Evolutionary conservation across 2,329 filamentous ascomycete genomes (phyloP), one percentile per base, ranked within the genome.

Genomic region (Alternaria sp.): DNA sequence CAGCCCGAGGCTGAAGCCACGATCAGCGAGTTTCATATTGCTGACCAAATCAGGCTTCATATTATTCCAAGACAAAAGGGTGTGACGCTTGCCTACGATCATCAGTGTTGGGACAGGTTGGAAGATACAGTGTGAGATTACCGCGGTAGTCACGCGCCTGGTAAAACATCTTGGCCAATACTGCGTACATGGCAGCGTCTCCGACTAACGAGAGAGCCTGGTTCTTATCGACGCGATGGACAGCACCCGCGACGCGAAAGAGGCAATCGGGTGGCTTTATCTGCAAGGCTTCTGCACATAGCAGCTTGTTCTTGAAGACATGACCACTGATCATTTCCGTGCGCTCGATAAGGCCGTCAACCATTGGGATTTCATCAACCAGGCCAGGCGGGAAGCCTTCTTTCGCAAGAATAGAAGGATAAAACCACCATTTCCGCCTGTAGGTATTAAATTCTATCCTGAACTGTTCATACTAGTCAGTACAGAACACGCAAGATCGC

Each of bases 221-320:
- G 40, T 54, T 54, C 27, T 54, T 41, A 16, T 54, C 22, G 27
- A 54, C 16, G 27, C 28, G 16, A n/a, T 54, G 38, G n/a, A 30
- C 5, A 28, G 12, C 27, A 18, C 51, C 51, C 3, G 9, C 36
- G 4, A 54, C 12, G 27, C 28, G 40, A 20, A 54, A 25, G 16
- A 22, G 22, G 38, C 8, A 12, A 11, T 41, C 20, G 5, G 51
- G 51, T 25, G n/a, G 27, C n/a, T n/a, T 41, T 27, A n/a, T 45
- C 25, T 54, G 51, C 38, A 54, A n/a, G 12, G 51, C n/a, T 54
- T 54, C 51, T 43, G 36, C 51, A 30, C 51, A 25, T n/a, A 54
- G 9, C 18, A 44, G 51, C 40, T 43, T 44, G 28, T 43, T 43
- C 10, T 14, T 20, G 12, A 54, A 45, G 28, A 28, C 8, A 34